Conservation (phyloP, 495 filamentous ascomycete species). For the Lasiosphaeria miniovina region DNA sequence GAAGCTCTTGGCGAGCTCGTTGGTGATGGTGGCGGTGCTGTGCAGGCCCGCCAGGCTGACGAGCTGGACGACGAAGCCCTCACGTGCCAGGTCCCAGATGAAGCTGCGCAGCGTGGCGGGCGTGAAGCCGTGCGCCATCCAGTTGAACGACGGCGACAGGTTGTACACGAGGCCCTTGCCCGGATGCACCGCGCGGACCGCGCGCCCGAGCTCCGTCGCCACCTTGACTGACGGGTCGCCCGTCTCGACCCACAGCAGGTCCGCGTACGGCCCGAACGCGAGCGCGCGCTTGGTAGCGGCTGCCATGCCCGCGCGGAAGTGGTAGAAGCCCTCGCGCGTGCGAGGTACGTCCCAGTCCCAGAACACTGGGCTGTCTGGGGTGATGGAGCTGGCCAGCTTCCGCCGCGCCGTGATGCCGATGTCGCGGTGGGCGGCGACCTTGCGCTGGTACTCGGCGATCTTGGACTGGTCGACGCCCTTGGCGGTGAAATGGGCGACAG, state of each 20-base stretch:
- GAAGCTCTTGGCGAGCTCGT: slow-evolving; percentile 77
- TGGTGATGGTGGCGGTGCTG: slow-evolving; percentile 80
- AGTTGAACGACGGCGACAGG: slow-evolving; percentile 94
- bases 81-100: slow-evolving; percentile 90
- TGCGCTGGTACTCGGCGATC: slow-evolving; percentile 62
- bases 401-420: slow-evolving; percentile 74
- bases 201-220: slow-evolving; percentile 66
- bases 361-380: slow-evolving; percentile 52
- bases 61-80: slow-evolving; percentile 92
- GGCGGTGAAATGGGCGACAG: slow-evolving; percentile 65
- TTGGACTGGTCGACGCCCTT: slow-evolving; percentile 57
- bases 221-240: slow-evolving; percentile 80
- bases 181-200: slow-evolving; percentile 63
- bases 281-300: slow-evolving; percentile 92
- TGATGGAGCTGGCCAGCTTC: slow-evolving; percentile 61
- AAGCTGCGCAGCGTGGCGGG: slow-evolving; percentile 76
- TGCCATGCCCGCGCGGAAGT: slow-evolving; percentile 82
- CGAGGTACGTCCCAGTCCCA: slow-evolving; percentile 92
- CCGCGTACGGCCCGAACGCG: slow-evolving; percentile 86
- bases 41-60: slow-evolving; percentile 90
- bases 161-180: slow-evolving; percentile 95
- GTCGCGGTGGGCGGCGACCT: slow-evolving; percentile 60
- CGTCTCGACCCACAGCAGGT: slow-evolving; percentile 96
- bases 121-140: slow-evolving; percentile 91
- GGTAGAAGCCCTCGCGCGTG: slow-evolving; percentile 94